phyloP scores from a whole-genome alignment of 1,284 basidiomycete species.

The Naganishia sp. region DNA sequence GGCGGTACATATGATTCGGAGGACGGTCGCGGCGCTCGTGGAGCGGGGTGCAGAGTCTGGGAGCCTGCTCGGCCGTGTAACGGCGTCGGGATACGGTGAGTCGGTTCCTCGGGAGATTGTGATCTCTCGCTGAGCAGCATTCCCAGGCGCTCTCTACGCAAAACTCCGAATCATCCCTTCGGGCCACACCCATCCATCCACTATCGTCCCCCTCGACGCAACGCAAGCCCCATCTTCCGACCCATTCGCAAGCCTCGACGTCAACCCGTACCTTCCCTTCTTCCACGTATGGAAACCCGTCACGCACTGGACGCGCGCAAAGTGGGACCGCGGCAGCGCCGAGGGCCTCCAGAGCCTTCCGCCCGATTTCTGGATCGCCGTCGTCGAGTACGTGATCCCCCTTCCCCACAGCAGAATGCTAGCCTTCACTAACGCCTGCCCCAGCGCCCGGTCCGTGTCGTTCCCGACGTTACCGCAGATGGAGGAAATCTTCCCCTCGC shows the following conservation, averaged over 20 bases:
- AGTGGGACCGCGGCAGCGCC: slow-evolving; percentile 49
- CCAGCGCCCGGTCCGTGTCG: slow-evolving; percentile 46
- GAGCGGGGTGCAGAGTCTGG: background rate
- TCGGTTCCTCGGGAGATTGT: no score
- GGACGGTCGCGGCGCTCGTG: background rate
- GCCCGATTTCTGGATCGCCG: slow-evolving; percentile 85
- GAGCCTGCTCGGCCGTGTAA: slow-evolving; percentile 36
- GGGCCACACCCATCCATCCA: slow-evolving; percentile 58
- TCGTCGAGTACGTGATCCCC: slow-evolving; percentile 68
- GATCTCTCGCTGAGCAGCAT: no score
- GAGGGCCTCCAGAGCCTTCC: slow-evolving; percentile 60
- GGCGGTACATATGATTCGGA: background rate
- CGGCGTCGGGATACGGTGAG: slow-evolving; percentile 40
- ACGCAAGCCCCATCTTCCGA: background rate
- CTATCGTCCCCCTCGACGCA: slow-evolving; percentile 42
- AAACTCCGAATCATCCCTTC: slow-evolving; percentile 73
- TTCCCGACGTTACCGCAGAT: slow-evolving; percentile 49
- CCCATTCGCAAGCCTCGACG: slow-evolving; percentile 36
- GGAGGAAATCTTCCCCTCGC: slow-evolving; percentile 43
- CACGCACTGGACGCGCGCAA: slow-evolving; percentile 62
- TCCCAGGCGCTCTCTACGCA: slow-evolving; percentile 67
- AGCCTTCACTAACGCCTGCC: no score
- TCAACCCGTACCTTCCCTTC: slow-evolving; percentile 77
- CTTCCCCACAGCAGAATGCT: no score
- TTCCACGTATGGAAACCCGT: slow-evolving; percentile 91